phyloP scores from a whole-genome alignment of 306 rosid genomes.

The Alnus rubra region DNA sequence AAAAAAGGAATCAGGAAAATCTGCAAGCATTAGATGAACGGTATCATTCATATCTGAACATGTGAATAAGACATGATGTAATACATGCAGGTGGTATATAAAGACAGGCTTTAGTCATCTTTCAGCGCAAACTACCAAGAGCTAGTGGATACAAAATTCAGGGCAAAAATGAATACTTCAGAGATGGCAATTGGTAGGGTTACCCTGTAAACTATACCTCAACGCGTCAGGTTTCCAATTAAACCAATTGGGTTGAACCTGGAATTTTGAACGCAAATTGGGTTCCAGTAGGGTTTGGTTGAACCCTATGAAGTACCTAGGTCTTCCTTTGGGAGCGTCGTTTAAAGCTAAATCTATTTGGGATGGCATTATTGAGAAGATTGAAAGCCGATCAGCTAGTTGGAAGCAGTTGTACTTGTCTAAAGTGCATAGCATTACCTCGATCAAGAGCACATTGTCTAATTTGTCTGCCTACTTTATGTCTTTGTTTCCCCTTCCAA shows the following conservation, averaged over 20 bases:
- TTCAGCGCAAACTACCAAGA: background rate
- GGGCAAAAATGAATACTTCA: background rate
- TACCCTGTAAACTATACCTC: background rate
- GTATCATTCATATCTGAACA: conserved; percentile 4
- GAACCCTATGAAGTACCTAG: too few species aligned
- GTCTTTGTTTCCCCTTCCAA: too few species aligned
- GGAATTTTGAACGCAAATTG: background rate
- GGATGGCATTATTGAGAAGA: too few species aligned
- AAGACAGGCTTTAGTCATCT: background rate
- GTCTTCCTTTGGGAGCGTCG: too few species aligned
- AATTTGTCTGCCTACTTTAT: too few species aligned
- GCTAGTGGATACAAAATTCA: background rate
- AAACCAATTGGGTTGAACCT: background rate
- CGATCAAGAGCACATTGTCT: too few species aligned
- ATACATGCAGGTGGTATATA: background rate
- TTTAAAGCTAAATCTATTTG: too few species aligned
- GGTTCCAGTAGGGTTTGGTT: background rate
- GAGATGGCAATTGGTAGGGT: background rate
- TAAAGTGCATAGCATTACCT: too few species aligned
- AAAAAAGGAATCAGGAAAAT: conserved; percentile 1
- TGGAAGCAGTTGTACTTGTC: too few species aligned
- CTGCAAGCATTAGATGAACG: background rate
- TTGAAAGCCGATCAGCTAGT: too few species aligned
- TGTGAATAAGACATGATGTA: background rate
- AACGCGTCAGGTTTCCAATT: background rate